These are phyloP conservation scores for Prunus armeniaca DNA, from an alignment of 306 rosid species.

Conservation along the genomic window DNA sequence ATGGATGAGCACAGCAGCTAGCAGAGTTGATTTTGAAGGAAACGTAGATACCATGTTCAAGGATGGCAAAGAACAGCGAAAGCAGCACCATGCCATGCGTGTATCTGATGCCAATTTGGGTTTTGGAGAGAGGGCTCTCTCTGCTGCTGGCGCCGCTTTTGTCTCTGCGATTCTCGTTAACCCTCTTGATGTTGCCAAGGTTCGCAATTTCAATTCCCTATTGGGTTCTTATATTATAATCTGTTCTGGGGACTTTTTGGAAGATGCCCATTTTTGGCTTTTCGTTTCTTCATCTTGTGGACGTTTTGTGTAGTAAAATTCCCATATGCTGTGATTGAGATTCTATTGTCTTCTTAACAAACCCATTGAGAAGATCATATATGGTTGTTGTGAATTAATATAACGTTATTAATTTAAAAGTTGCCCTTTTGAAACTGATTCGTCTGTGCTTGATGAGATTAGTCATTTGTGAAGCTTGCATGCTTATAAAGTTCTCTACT, in stretches of 20 bases:
- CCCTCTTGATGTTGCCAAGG: conserved; percentile 96
- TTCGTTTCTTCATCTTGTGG: neutral
- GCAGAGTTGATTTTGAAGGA: conserved; percentile 40
- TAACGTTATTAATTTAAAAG: neutral
- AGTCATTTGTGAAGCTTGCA: neutral
- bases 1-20: conserved; percentile 41
- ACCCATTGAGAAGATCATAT: neutral
- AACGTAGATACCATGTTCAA: conserved; percentile 28
- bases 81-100: neutral
- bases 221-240: neutral
- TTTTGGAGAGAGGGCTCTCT: conserved; percentile 55
- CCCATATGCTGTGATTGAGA: neutral
- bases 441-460: neutral
- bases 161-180: conserved; percentile 79
- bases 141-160: conserved; percentile 85
- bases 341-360: neutral
- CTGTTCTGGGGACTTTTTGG: neutral
- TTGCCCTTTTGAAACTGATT: neutral
- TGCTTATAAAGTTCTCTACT: neutral
- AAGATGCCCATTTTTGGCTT: neutral
- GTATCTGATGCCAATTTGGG: conserved; percentile 47
- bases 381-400: neutral
- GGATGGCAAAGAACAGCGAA: conserved; percentile 1
- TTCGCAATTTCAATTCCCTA: neutral
- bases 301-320: neutral